These are phyloP conservation scores for Dalbergia oliveri DNA, from an alignment of 306 rosid genomes.

Conservation along the genomic window DNA sequence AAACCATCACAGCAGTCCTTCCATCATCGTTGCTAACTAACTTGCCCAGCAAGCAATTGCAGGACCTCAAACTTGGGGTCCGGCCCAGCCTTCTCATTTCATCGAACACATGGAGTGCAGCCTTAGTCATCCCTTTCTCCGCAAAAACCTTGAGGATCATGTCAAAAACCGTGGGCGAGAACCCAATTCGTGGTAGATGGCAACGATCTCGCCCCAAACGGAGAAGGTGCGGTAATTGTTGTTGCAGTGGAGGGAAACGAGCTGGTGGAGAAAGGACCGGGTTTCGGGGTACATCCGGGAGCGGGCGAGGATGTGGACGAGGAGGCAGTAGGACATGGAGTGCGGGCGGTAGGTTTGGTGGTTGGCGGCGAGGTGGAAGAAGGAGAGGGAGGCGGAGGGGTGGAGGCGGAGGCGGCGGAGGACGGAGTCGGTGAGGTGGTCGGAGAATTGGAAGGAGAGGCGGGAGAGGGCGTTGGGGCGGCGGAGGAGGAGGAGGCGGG, in stretches of 20 bases:
- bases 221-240: constrained; percentile 51
- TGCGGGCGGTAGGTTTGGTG: constrained; percentile 71
- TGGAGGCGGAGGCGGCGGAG: constrained; percentile 73
- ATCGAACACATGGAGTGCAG: constrained; percentile 80
- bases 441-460: constrained; percentile 66
- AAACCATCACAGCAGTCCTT: constrained; percentile 57
- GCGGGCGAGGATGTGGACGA: constrained; percentile 74
- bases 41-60: constrained; percentile 73
- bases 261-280: constrained; percentile 55
- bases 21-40: constrained; percentile 60
- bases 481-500: constrained; percentile 73
- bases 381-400: constrained; percentile 65
- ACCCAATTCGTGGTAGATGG: constrained; percentile 59
- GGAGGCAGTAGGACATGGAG: constrained; percentile 62
- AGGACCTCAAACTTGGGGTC: constrained; percentile 74
- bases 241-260: constrained; percentile 55
- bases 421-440: constrained; percentile 71
- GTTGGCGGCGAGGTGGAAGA: constrained; percentile 67
- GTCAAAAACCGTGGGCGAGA: constrained; percentile 72
- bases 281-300: constrained; percentile 72
- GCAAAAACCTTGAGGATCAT: constrained; percentile 71
- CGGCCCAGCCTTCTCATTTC: constrained; percentile 67
- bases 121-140: constrained; percentile 66
- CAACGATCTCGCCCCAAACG: constrained; percentile 61
- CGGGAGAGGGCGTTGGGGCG: constrained; percentile 63